Evolutionary conservation across 2,329 filamentous ascomycete species (phyloP), one percentile per base, ranked within the genome.

Genomic region (Arthrocladium fulminans): DNA sequence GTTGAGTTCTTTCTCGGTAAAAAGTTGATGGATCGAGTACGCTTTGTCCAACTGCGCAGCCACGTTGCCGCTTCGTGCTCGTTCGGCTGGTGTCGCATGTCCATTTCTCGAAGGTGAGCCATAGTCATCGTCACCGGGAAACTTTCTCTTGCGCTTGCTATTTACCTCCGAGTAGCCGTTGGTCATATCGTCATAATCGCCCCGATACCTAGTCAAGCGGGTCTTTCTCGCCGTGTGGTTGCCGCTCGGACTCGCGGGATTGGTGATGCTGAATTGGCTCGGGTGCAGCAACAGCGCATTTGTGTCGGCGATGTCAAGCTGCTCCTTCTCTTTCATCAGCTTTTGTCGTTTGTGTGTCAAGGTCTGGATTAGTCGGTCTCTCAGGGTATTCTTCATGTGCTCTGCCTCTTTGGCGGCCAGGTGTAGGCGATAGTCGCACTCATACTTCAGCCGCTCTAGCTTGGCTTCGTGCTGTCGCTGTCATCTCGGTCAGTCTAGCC

Each of bases 1-100:
- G 45, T 73, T 74, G 46, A 83, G 72, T 62, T 83, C 80, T 65
- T 82, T 83, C 52, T 83, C 79, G 2, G 78, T 83, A 60, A 83
- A 83, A 13, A 83, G 69, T n/a, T 74, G 73, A 48, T 81, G 73
- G 49, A 83, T 73, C 6, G 76, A 80, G 63, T 80, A 81, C 3
- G 73, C 69, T 1, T 77, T 74, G 53, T 76, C 73, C 56, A 77
- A 76, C 54, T 83, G 77, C 39, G 73, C 68, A 42, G 75, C 72
- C 41, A 74, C 61, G 24, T 67, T 68, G 55, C 72, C 71, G 9
- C 71, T 67, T 60, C 75, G 76, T 45, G 72, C 71, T 54, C 78
- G 76, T 65, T 65, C 77, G 63, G 63, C 69, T 45, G 62, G 76
- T 48, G 58, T 75, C 59, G 58, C 69, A 55, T 59, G 67, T 57